Base-by-base conservation (phyloP, 108 stramenopile species). In the Skeletonema costatum region DNA sequence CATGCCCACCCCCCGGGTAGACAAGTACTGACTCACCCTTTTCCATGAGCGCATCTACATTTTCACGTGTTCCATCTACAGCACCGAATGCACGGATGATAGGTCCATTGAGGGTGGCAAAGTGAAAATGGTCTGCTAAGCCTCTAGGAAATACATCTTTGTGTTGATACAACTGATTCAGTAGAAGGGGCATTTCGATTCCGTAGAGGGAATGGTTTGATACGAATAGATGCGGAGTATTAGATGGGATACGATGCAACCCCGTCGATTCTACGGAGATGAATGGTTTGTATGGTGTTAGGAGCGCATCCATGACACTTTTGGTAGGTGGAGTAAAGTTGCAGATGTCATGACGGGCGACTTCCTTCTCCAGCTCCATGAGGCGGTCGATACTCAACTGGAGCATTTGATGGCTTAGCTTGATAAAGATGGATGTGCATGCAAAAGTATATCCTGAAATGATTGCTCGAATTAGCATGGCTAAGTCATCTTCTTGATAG, bases 41-140 rank as follows among this genome's bases (percentile, higher is more conserved):
- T 17, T 56, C 4, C 74, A 75, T 75, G 12, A 75, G 35, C 21
- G 74, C 56, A 59, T 75, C 74, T 8, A 75, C 74, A 39, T 75
- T 75, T 14, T 68, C 74, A 3, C 65, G 25, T 11, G 74, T 75
- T 5, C 74, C 74, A 32, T 75, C 74, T 7, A 75, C 68, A 19
- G 66, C 74, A 4, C 74, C 74, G 60, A 75, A 69, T 19, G 66
- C 68, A 12, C 68, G 46, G 16, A 75, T 13, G 51, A 75, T 53
- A 3, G 74, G 13, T 36, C 74, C 74, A 48, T 75, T 59, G 35
- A 41, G 74, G 31, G 68, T 46, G 30, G 74, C 74, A 75, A 75
- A 75, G 56, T 75, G 74, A 25, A 75, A 31, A 44, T 75, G 74
- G 60, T 75, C 74, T 0, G 74, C 74, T 17, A 75, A 68, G 12